Conservation (phyloP, 176 grass and related monocot species). For the Rhynchospora tenuis region DNA sequence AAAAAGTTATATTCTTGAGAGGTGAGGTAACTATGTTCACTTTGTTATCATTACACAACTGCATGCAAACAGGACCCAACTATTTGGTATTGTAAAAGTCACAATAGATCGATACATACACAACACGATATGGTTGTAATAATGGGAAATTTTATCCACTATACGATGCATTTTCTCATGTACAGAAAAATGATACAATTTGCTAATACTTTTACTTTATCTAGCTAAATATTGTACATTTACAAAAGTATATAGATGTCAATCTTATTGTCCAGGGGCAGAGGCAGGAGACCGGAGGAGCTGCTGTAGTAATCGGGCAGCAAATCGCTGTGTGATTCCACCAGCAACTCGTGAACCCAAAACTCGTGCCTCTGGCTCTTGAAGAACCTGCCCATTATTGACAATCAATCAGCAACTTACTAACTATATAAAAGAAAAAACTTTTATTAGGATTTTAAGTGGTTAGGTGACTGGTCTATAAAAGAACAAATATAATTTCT, state of each 20-base stretch:
- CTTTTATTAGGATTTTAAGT: background rate
- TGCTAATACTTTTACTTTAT: slow-evolving; percentile 21
- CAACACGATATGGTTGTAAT: background rate
- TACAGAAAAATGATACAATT: slow-evolving; percentile 28
- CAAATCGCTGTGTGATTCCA: slow-evolving; percentile 79
- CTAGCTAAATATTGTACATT: slow-evolving; percentile 35
- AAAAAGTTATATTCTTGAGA: background rate
- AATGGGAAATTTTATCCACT: slow-evolving; percentile 22
- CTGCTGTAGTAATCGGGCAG: slow-evolving; percentile 77
- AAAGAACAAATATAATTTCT: background rate
- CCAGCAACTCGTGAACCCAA: slow-evolving; percentile 71
- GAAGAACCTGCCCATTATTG: slow-evolving; percentile 46
- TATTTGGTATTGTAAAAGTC: background rate
- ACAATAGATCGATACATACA: background rate
- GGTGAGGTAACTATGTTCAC: background rate
- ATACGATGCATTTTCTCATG: slow-evolving; percentile 20
- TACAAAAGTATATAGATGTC: slow-evolving; percentile 42
- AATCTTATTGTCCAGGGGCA: slow-evolving; percentile 31
- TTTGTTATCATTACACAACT: background rate
- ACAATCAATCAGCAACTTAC: slow-evolving; percentile 13
- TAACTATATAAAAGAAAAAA: background rate
- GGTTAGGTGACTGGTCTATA: background rate
- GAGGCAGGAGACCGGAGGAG: slow-evolving; percentile 40
- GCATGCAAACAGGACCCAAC: background rate
- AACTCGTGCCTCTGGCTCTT: slow-evolving; percentile 67